phyloP scores from a whole-genome alignment of 352 stramenopile species.

The Phytophthora citrophthora region DNA sequence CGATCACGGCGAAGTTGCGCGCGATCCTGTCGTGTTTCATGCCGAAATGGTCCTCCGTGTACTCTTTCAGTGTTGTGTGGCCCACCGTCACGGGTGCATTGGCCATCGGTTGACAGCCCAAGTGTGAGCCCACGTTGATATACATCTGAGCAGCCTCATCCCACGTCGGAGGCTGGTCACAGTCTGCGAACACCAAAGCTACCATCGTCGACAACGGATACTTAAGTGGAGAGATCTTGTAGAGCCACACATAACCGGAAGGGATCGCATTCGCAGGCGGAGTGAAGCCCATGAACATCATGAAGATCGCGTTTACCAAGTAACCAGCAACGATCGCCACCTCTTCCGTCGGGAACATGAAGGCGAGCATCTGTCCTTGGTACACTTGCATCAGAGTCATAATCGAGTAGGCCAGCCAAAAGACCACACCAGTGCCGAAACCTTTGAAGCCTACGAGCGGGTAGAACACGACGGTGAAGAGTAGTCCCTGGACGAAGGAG shows the following conservation, averaged over 20 bases:
- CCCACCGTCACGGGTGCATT: slow-evolving; percentile 27
- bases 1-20: slow-evolving; percentile 37
- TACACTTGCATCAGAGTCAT: slow-evolving; percentile 64
- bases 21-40: slow-evolving; percentile 30
- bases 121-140: slow-evolving; percentile 21
- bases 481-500: slow-evolving; percentile 31
- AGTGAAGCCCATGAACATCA: slow-evolving; percentile 67
- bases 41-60: slow-evolving; percentile 23
- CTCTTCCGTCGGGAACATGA: slow-evolving; percentile 49
- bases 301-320: slow-evolving; percentile 54
- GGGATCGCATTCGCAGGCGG: slow-evolving; percentile 31
- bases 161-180: slow-evolving; percentile 28
- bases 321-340: slow-evolving; percentile 45
- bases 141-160: slow-evolving; percentile 18
- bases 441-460: slow-evolving; percentile 28
- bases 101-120: slow-evolving; percentile 32
- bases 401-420: slow-evolving; percentile 36
- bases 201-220: slow-evolving; percentile 32
- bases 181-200: slow-evolving; percentile 39
- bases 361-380: slow-evolving; percentile 79
- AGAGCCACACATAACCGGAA: slow-evolving; percentile 21
- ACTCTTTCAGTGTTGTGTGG: slow-evolving; percentile 28
- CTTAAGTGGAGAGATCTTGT: slow-evolving; percentile 30
- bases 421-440: slow-evolving; percentile 29
- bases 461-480: slow-evolving; percentile 49